A percentile compares a stretch with the other conserved stretches of the same genome.
Conservation (phyloP, 108 stramenopile genomes). For the Skeletonema menzelii region DNA sequence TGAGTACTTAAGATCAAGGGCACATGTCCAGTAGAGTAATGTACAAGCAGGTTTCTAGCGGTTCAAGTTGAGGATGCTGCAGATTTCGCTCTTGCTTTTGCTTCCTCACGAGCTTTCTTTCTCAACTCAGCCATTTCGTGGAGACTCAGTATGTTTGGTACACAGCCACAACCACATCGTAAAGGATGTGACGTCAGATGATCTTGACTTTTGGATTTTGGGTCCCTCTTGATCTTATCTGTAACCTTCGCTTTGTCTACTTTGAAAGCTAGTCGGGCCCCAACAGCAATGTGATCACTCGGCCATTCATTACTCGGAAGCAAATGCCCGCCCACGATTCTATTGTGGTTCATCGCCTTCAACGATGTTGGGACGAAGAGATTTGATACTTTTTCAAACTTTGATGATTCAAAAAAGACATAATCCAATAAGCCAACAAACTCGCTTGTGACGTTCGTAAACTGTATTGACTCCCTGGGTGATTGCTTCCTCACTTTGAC, state of each 20-base stretch:
- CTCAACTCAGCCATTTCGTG: slow-evolving; percentile 86
- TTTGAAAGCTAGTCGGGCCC: slow-evolving; percentile 54
- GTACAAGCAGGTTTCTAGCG: too few species aligned
- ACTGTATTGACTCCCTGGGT: slow-evolving; percentile 52
- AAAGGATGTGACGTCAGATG: slow-evolving; percentile 19
- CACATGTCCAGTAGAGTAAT: too few species aligned
- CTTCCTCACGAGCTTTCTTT: slow-evolving; percentile 46
- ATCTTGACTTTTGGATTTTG: background rate
- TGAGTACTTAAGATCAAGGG: too few species aligned
- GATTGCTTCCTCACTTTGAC: slow-evolving; percentile 1
- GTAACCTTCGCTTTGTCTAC: background rate
- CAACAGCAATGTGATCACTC: slow-evolving; percentile 85
- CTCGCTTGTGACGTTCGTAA: slow-evolving; percentile 83
- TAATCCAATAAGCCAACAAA: slow-evolving; percentile 87
- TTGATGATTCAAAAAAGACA: slow-evolving; percentile 53
- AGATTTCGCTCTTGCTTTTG: slow-evolving; percentile 17
- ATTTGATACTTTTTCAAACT: slow-evolving; percentile 45
- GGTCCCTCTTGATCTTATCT: background rate
- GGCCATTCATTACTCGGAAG: slow-evolving; percentile 83
- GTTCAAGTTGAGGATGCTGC: too few species aligned
- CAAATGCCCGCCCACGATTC: slow-evolving; percentile 63
- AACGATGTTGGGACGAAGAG: slow-evolving; percentile 69
- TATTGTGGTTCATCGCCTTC: slow-evolving; percentile 49
- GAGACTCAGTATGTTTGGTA: slow-evolving; percentile 64
- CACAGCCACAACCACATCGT: slow-evolving; percentile 73